Conservation (phyloP, 2,329 filamentous ascomycete genomes). For the Fusarium guadeloupense region DNA sequence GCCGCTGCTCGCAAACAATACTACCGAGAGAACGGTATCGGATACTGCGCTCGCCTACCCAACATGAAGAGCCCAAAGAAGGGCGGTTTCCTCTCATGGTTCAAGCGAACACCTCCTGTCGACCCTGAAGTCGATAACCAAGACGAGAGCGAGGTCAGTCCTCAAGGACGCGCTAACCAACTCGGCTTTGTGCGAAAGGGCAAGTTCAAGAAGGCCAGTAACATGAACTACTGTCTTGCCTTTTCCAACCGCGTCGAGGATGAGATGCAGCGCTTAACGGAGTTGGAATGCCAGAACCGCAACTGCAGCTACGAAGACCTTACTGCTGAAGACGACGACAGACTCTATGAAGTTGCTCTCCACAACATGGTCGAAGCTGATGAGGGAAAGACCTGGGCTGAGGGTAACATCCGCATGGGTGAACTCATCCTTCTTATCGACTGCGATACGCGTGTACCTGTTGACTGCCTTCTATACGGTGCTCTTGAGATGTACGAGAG, state of each 20-base stretch:
- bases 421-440: slow-evolving; percentile 71
- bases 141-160: slow-evolving; percentile 51
- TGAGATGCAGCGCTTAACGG: slow-evolving; percentile 48
- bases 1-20: slow-evolving; percentile 61
- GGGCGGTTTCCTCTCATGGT: slow-evolving; percentile 52
- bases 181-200: slow-evolving; percentile 63
- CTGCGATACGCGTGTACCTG: slow-evolving; percentile 70
- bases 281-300: slow-evolving; percentile 34
- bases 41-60: slow-evolving; percentile 62
- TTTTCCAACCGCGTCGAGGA: slow-evolving; percentile 66
- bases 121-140: slow-evolving; percentile 47
- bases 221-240: slow-evolving; percentile 72
- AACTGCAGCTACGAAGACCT: slow-evolving; percentile 53
- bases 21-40: slow-evolving; percentile 67
- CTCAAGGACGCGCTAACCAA: slow-evolving; percentile 47
- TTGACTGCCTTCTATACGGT: slow-evolving; percentile 74
- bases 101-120: slow-evolving; percentile 27
- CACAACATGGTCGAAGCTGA: slow-evolving; percentile 59
- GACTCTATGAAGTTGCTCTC: slow-evolving; percentile 57
- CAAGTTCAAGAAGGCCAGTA: slow-evolving; percentile 73
- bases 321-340: slow-evolving; percentile 52
- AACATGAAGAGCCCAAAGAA: slow-evolving; percentile 49
- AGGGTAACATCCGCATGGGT: slow-evolving; percentile 64
- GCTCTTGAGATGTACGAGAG: slow-evolving; percentile 76
- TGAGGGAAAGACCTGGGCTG: slow-evolving; percentile 63